phyloP scores from a whole-genome alignment of 2,329 filamentous ascomycete genomes.

The Exophiala aquamarina region DNA sequence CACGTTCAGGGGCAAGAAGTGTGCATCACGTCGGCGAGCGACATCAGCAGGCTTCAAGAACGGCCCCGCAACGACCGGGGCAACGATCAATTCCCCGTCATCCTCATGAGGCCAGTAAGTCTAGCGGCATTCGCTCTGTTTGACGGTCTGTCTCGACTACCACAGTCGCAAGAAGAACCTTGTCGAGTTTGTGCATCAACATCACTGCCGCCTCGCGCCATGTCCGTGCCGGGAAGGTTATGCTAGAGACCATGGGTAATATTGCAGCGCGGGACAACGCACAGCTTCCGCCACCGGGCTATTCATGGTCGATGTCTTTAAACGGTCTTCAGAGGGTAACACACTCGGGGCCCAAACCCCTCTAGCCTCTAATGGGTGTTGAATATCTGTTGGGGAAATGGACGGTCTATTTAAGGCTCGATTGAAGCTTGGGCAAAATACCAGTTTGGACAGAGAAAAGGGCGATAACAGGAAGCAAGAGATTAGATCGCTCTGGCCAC shows the following conservation, averaged over 20 bases:
- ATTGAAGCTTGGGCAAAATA: background rate
- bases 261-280: slow-evolving; percentile 28
- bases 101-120: slow-evolving; percentile 33
- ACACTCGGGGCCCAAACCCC: slow-evolving; percentile 1
- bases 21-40: slow-evolving; percentile 30
- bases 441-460: too few relatives aligned
- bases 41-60: slow-evolving; percentile 28
- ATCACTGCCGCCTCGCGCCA: slow-evolving; percentile 30
- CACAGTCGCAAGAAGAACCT: slow-evolving; percentile 27
- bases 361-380: slow-evolving; percentile 22
- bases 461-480: too few relatives aligned
- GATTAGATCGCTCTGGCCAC: too few relatives aligned
- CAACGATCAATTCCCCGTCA: slow-evolving; percentile 34
- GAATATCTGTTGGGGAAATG: slow-evolving; percentile 34
- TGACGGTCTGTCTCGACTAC: slow-evolving; percentile 26
- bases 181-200: slow-evolving; percentile 31
- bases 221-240: slow-evolving; percentile 30
- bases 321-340: slow-evolving; percentile 22
- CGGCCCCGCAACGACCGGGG: slow-evolving; percentile 33
- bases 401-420: slow-evolving; percentile 26
- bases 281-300: slow-evolving; percentile 23
- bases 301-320: slow-evolving; percentile 23
- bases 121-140: slow-evolving; percentile 33
- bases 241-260: slow-evolving; percentile 32
- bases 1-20: slow-evolving; percentile 21